Conservation (phyloP, 2,329 filamentous ascomycete species). For the Colletotrichum sp. region DNA sequence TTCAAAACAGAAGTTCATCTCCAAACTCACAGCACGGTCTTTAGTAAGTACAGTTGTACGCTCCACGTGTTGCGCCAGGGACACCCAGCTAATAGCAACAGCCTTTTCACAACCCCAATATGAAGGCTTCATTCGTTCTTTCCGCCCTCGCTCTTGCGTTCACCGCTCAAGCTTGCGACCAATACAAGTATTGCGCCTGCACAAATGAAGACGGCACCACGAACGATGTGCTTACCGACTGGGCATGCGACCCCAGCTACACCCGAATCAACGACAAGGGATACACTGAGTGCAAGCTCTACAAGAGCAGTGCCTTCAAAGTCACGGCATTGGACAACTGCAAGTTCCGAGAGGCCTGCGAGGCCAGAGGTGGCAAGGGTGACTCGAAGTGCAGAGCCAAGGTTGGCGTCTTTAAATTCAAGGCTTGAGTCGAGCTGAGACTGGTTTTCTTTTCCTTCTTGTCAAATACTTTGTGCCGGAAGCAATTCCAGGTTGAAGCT, state of each 20-base stretch:
- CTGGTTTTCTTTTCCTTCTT: neutral
- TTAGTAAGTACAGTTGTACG: neutral
- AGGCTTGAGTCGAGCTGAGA: neutral
- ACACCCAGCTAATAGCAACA: neutral
- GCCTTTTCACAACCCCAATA: neutral
- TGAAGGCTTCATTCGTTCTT: neutral
- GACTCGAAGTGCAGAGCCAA: neutral
- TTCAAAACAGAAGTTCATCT: neutral
- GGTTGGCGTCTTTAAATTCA: neutral
- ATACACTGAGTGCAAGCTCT: neutral
- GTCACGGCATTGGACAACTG: neutral
- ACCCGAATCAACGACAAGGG: neutral
- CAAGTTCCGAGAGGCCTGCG: neutral
- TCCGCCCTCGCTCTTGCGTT: neutral
- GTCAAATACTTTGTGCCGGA: neutral
- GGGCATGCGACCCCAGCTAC: neutral
- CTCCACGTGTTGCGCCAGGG: neutral
- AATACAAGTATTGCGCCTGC: neutral
- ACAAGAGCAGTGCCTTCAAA: neutral
- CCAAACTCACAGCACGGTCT: neutral
- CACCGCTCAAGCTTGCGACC: neutral
- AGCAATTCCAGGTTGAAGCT: neutral
- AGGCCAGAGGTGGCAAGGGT: neutral
- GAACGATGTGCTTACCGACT: rapidly evolving
- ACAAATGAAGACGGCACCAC: rapidly evolving